These are phyloP conservation scores for Ganoderma lingzhi DNA, from an alignment of 1,284 basidiomycete species.

Conservation along the genomic window DNA sequence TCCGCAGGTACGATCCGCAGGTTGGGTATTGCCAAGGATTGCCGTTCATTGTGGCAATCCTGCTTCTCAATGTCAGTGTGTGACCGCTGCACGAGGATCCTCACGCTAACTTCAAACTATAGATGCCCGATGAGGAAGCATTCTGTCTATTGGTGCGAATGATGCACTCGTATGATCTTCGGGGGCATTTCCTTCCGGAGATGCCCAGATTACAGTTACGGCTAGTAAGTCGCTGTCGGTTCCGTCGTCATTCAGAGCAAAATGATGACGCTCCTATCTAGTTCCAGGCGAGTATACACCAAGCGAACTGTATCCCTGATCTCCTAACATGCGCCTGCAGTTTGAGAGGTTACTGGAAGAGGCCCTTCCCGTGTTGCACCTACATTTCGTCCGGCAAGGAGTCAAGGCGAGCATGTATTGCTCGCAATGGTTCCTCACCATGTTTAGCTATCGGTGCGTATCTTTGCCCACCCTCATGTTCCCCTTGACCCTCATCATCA, in stretches of 20 bases:
- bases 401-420: conserved; percentile 97
- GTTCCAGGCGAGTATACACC: conserved; percentile 50
- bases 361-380: conserved; percentile 87
- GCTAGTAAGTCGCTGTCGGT: conserved; percentile 59
- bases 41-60: conserved; percentile 94
- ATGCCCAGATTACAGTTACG: conserved; percentile 97
- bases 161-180: conserved; percentile 97
- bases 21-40: conserved; percentile 98
- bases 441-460: conserved; percentile 92
- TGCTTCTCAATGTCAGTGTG: conserved; percentile 85
- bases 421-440: conserved; percentile 97
- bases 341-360: conserved; percentile 97
- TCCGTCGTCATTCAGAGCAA: conserved; percentile 1
- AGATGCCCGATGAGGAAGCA: conserved; percentile 99
- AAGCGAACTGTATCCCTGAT: background rate
- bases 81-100: background rate
- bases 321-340: conserved; percentile 46
- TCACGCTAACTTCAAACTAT: conserved; percentile 11
- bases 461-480: background rate
- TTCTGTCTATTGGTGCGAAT: conserved; percentile 95
- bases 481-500: background rate
- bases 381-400: conserved; percentile 93
- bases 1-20: conserved; percentile 86
- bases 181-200: conserved; percentile 96
- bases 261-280: conserved; percentile 38